Conservation (phyloP, 768 basidiomycete species). For the Tricholoma terreum region DNA sequence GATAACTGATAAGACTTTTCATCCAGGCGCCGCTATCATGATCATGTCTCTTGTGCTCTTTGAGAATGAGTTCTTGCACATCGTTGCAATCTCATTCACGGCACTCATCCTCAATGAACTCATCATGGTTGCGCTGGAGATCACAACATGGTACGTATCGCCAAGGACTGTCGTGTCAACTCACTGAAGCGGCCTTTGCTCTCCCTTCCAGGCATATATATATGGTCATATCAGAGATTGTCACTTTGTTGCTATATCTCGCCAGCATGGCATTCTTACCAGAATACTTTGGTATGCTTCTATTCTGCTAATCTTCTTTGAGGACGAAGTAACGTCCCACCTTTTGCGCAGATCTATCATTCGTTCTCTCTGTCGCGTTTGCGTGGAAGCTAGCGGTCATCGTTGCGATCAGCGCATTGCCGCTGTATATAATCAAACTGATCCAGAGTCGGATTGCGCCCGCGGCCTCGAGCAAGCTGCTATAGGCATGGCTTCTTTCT, state of each 20-base stretch:
- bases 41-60: slow-evolving; percentile 94
- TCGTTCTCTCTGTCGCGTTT: slow-evolving; percentile 85
- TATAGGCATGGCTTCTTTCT: slow-evolving; percentile 39
- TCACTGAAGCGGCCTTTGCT: neutral
- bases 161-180: neutral
- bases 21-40: slow-evolving; percentile 93
- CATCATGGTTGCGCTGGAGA: slow-evolving; percentile 98
- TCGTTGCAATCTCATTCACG: slow-evolving; percentile 97
- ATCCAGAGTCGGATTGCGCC: slow-evolving; percentile 86
- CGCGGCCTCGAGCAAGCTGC: slow-evolving; percentile 88
- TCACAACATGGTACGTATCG: slow-evolving; percentile 84
- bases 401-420: slow-evolving; percentile 90
- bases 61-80: slow-evolving; percentile 96
- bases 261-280: slow-evolving; percentile 91
- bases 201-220: slow-evolving; percentile 72
- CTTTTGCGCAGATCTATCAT: slow-evolving; percentile 69
- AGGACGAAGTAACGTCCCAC: slow-evolving; percentile 6
- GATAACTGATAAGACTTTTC: neutral
- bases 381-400: slow-evolving; percentile 95
- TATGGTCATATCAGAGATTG: slow-evolving; percentile 91
- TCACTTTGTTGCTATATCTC: slow-evolving; percentile 85
- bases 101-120: slow-evolving; percentile 94
- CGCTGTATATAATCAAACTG: slow-evolving; percentile 86
- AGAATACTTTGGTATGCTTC: slow-evolving; percentile 87
- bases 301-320: neutral